These are phyloP conservation scores for Aplosporella prunicola DNA, from an alignment of 2,329 filamentous ascomycete genomes.

Conservation along the genomic window DNA sequence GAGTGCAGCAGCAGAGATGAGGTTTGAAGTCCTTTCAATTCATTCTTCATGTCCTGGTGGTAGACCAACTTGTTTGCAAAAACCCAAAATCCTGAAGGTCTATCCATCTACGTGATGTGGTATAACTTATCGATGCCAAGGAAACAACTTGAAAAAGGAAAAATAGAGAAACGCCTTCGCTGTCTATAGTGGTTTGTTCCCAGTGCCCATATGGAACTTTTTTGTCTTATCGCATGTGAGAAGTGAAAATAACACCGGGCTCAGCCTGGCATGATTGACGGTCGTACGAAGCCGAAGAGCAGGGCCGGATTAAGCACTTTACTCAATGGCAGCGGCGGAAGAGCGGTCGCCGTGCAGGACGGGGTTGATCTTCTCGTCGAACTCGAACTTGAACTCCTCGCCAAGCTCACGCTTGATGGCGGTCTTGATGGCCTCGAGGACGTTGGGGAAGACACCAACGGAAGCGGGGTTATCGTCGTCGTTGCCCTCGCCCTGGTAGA, in stretches of 20 bases:
- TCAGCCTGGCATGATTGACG: neutral
- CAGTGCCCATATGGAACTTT: neutral
- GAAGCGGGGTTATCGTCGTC: constrained; percentile 68
- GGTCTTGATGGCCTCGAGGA: constrained; percentile 59
- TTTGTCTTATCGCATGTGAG: no score
- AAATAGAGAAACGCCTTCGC: constrained; percentile 2
- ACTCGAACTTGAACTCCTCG: constrained; percentile 64
- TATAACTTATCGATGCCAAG: no score
- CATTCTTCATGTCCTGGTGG: no score
- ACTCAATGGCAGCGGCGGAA: constrained; percentile 47
- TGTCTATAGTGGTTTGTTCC: neutral
- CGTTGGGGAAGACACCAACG: constrained; percentile 67
- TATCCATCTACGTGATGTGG: no score
- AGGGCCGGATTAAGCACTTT: constrained; percentile 19
- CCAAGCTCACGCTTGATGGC: constrained; percentile 62
- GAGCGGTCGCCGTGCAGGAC: constrained; percentile 42
- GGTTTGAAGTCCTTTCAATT: no score
- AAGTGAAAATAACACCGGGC: no score
- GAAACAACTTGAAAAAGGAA: no score
- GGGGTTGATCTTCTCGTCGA: constrained; percentile 62
- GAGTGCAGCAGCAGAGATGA: no score
- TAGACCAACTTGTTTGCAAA: no score
- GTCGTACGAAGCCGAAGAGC: neutral
- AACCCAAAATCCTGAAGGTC: no score
- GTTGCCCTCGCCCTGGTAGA: constrained; percentile 68